Evolutionary conservation across 164 flowering plant species (phyloP).

Genomic region (Magnolia sinica): DNA sequence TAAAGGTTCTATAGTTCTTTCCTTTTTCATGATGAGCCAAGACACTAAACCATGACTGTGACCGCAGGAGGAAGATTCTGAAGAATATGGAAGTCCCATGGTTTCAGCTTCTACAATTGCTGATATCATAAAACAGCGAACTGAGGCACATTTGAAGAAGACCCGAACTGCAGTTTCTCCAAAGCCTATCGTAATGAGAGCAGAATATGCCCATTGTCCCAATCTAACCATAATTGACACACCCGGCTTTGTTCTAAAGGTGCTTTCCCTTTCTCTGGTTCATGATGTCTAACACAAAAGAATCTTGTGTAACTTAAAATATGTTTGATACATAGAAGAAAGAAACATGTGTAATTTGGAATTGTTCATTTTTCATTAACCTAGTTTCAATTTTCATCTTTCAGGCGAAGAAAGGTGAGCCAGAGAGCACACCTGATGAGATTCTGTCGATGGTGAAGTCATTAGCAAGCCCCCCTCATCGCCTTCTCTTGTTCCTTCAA

Average conservation of each 20-base stretch:
- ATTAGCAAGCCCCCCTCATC: slow-evolving; percentile 92
- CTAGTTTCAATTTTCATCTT: background rate
- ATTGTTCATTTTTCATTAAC: background rate
- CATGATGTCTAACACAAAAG: background rate
- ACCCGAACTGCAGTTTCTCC: slow-evolving; percentile 77
- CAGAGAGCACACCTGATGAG: slow-evolving; percentile 90
- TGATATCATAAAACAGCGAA: slow-evolving; percentile 73
- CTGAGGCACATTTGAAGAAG: slow-evolving; percentile 72
- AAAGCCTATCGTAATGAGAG: slow-evolving; percentile 96
- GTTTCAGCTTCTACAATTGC: slow-evolving; percentile 74
- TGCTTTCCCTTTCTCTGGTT: slow-evolving; percentile 10
- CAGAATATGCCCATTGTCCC: slow-evolving; percentile 97
- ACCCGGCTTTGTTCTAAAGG: slow-evolving; percentile 98
- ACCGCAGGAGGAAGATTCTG: slow-evolving; percentile 89
- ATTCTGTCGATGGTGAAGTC: slow-evolving; percentile 95
- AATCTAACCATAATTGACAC: slow-evolving; percentile 96
- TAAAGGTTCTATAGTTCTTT: background rate
- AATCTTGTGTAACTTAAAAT: background rate
- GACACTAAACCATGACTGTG: background rate
- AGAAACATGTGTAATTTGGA: background rate
- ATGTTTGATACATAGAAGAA: background rate
- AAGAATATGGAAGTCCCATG: slow-evolving; percentile 86
- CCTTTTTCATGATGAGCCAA: background rate
- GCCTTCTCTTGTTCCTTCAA: slow-evolving; percentile 90
- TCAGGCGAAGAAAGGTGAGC: slow-evolving; percentile 98